Evolutionary conservation across 1,139 yeast genomes (phyloP).

Genomic region (Suhomyces guaymorum): DNA sequence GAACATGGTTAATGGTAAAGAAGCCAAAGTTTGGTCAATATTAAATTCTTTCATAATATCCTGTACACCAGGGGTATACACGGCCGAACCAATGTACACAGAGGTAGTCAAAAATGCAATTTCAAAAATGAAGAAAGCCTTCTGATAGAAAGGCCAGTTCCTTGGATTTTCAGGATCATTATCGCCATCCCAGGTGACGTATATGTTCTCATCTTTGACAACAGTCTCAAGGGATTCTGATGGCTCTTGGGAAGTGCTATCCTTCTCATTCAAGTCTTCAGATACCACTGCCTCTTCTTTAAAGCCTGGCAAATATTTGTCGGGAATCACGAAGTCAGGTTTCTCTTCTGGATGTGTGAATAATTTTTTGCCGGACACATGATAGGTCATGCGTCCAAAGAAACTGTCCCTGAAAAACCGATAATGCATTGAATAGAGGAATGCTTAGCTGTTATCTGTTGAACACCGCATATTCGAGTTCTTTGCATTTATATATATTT

Average conservation of each 20-base stretch:
- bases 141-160: constrained; percentile 51
- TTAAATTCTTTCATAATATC: constrained; percentile 31
- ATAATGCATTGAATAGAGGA: constrained; percentile 3
- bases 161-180: constrained; percentile 60
- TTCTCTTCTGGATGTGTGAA: constrained; percentile 35
- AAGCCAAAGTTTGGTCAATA: constrained; percentile 28
- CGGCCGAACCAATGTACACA: constrained; percentile 63
- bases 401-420: constrained; percentile 35
- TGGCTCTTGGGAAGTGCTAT: no score
- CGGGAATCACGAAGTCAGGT: constrained; percentile 34
- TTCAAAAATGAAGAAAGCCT: constrained; percentile 38
- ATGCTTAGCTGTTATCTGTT: no score
- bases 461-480: constrained; percentile 7
- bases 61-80: constrained; percentile 56
- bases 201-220: constrained; percentile 13
- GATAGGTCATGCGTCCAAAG: constrained; percentile 36
- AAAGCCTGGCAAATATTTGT: constrained; percentile 24
- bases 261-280: no score
- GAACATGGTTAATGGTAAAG: constrained; percentile 37
- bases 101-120: constrained; percentile 50
- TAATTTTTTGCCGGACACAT: constrained; percentile 31
- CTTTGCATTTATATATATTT: no score
- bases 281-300: no score
- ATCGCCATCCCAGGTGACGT: constrained; percentile 47
- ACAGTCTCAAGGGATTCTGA: background rate